Conservation (phyloP, 2,329 filamentous ascomycete genomes). For the Colletotrichum tofieldiae region DNA sequence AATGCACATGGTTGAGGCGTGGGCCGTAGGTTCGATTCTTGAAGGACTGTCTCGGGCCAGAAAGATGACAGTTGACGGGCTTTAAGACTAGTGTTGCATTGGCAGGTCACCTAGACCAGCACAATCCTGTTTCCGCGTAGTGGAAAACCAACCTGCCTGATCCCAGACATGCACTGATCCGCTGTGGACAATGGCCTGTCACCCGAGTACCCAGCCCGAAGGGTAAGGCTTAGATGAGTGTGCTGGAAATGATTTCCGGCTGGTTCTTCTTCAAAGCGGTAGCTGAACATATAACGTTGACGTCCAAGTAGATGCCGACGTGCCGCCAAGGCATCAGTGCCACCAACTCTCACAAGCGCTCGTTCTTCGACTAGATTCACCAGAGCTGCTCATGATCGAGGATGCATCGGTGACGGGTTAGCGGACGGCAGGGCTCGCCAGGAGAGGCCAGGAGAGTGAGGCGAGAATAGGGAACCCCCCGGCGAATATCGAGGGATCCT, state of each 20-base stretch:
- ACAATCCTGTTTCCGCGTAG: neutral
- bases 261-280: neutral
- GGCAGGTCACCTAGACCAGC: neutral
- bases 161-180: neutral
- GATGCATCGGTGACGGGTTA: too few species aligned
- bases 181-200: neutral
- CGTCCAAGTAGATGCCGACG: neutral
- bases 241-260: neutral
- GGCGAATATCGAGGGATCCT: neutral
- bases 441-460: neutral
- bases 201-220: neutral
- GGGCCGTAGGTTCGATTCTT: neutral
- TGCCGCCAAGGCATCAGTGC: neutral
- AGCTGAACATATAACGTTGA: neutral
- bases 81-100: neutral
- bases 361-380: neutral
- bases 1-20: neutral
- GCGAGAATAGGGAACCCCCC: neutral
- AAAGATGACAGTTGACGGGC: neutral
- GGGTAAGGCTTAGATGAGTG: neutral
- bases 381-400: neutral
- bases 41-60: neutral
- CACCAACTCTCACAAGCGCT: neutral
- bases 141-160: neutral
- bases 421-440: too few species aligned